Percentiles rank a stretch among this genome's conserved stretches.
Conservation (phyloP, 2,329 filamentous ascomycete species). For the Dothideomycetes sp. region DNA sequence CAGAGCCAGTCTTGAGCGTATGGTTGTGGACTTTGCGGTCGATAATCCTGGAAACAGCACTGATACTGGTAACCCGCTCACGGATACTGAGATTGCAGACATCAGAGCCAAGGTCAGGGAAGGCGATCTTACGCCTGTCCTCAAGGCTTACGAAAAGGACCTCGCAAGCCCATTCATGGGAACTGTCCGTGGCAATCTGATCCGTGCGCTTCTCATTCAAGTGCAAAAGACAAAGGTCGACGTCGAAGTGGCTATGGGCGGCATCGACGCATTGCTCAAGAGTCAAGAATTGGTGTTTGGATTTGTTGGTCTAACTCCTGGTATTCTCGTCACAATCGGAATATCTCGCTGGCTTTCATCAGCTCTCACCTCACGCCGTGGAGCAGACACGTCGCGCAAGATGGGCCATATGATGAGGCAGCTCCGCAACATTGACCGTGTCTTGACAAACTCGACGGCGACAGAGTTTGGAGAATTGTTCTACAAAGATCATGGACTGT, state of each 20-base stretch:
- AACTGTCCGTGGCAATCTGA: slow-evolving; percentile 73
- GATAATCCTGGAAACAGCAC: slow-evolving; percentile 61
- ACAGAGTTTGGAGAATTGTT: slow-evolving; percentile 66
- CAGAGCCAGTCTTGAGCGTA: slow-evolving; percentile 82
- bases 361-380: slow-evolving; percentile 60
- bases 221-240: slow-evolving; percentile 99
- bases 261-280: slow-evolving; percentile 88
- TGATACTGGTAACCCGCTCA: slow-evolving; percentile 40
- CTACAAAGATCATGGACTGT: slow-evolving; percentile 84
- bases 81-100: slow-evolving; percentile 59
- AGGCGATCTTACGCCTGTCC: slow-evolving; percentile 84
- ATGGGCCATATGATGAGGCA: slow-evolving; percentile 66
- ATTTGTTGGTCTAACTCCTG: slow-evolving; percentile 90
- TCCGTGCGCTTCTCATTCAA: slow-evolving; percentile 86
- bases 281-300: slow-evolving; percentile 96
- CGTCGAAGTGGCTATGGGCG: slow-evolving; percentile 88
- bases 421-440: slow-evolving; percentile 77
- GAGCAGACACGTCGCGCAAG: slow-evolving; percentile 54
- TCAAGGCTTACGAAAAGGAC: slow-evolving; percentile 86
- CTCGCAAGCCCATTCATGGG: slow-evolving; percentile 73
- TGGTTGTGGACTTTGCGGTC: slow-evolving; percentile 92
- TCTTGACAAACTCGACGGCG: slow-evolving; percentile 41
- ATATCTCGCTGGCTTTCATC: slow-evolving; percentile 61
- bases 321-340: slow-evolving; percentile 77
- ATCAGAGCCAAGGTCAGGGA: slow-evolving; percentile 75